A percentile compares a stretch with the other conserved stretches of the same genome.
Evolutionary conservation across 2,329 filamentous ascomycete species (phyloP).

Genomic region (Xylaria sp.): DNA sequence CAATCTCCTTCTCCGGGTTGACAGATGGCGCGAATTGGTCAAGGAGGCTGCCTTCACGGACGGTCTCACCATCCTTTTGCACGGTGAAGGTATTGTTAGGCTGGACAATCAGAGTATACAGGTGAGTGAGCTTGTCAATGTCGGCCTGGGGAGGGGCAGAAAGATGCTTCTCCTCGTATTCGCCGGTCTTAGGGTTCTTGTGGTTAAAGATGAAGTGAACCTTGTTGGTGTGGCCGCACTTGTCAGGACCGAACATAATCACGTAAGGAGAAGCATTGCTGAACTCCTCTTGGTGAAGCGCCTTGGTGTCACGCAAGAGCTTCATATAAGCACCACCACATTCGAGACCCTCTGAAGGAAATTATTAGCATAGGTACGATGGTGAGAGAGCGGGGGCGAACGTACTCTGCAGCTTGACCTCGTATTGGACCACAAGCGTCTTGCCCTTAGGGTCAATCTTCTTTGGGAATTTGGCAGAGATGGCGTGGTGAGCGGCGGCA

Average conservation of each 20-base stretch:
- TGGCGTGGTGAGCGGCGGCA: conserved; percentile 96
- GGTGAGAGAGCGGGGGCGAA: conserved; percentile 41
- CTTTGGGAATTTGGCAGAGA: conserved; percentile 98
- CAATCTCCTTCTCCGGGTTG: conserved; percentile 94
- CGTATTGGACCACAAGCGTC: conserved; percentile 96
- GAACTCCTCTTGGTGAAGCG: conserved; percentile 97
- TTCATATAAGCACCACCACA: conserved; percentile 99
- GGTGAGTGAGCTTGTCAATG: conserved; percentile 89
- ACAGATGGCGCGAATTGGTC: conserved; percentile 94
- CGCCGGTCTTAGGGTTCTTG: conserved; percentile 99
- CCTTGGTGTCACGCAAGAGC: conserved; percentile 97
- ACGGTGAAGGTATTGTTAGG: conserved; percentile 96
- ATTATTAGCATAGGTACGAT: conserved; percentile 46
- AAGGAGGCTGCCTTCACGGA: conserved; percentile 89
- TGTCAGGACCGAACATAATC: conserved; percentile 99
- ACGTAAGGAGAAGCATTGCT: conserved; percentile 97
- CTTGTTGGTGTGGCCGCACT: conserved; percentile 99
- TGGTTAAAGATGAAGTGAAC: conserved; percentile 99
- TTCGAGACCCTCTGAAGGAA: conserved; percentile 80
- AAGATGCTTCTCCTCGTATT: conserved; percentile 99
- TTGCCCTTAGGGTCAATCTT: conserved; percentile 97
- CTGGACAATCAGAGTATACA: conserved; percentile 97
- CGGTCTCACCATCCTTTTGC: conserved; percentile 87
- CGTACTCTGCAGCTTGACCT: conserved; percentile 98
- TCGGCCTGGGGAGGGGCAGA: conserved; percentile 83